Conservation (phyloP, 177 flowering plant genomes). For the Vitis hybrid region DNA sequence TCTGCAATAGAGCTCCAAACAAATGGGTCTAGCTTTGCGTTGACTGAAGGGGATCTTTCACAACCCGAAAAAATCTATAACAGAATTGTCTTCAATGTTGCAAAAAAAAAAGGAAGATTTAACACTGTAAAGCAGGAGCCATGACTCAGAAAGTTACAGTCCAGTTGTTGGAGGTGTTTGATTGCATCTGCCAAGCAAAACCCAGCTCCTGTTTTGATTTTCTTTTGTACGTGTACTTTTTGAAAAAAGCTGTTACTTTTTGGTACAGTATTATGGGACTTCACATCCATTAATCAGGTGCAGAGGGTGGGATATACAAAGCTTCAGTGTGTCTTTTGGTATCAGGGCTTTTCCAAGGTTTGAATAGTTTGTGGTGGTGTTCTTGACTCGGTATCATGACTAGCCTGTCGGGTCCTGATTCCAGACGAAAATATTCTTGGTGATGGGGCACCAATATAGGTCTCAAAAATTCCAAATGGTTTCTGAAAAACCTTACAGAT, state of each 20-base stretch:
- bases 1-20: slow-evolving; percentile 24
- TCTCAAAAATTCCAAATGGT: slow-evolving; percentile 60
- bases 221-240: neutral
- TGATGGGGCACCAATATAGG: slow-evolving; percentile 60
- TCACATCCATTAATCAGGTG: slow-evolving; percentile 8
- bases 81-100: slow-evolving; percentile 76
- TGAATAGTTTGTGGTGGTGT: slow-evolving; percentile 4
- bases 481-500: slow-evolving; percentile 51
- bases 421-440: slow-evolving; percentile 45
- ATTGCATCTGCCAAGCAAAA: slow-evolving; percentile 8
- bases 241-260: neutral
- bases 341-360: neutral
- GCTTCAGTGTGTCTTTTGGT: slow-evolving; percentile 6
- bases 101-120: slow-evolving; percentile 57
- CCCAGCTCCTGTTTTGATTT: neutral
- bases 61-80: slow-evolving; percentile 77
- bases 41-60: slow-evolving; percentile 87
- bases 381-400: slow-evolving; percentile 27
- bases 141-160: slow-evolving; percentile 36
- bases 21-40: slow-evolving; percentile 49
- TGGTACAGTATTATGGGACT: neutral
- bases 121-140: slow-evolving; percentile 26
- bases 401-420: slow-evolving; percentile 7
- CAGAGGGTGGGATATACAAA: slow-evolving; percentile 5
- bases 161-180: slow-evolving; percentile 24